phyloP scores from a whole-genome alignment of 495 filamentous ascomycete species.

The Schizothecium vesticola region DNA sequence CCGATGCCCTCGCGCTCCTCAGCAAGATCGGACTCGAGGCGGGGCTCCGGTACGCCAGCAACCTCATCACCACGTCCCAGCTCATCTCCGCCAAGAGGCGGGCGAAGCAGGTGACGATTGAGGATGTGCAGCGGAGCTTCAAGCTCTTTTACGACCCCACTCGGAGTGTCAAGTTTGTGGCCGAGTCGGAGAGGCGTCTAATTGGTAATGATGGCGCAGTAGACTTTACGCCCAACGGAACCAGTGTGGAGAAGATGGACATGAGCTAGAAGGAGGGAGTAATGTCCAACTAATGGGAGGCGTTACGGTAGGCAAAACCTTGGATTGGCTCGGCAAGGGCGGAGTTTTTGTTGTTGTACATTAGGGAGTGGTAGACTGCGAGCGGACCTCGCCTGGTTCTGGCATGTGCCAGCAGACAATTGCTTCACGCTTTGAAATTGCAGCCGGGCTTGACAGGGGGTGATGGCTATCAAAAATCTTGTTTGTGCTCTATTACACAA shows the following conservation, averaged over 20 bases:
- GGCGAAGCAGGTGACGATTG: conserved; percentile 68
- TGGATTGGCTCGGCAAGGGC: conserved; percentile 7
- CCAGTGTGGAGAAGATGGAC: conserved; percentile 68
- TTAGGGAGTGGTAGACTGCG: conserved; percentile 7
- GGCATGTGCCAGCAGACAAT: conserved; percentile 3
- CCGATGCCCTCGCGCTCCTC: conserved; percentile 83
- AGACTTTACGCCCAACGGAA: conserved; percentile 61
- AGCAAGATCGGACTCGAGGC: conserved; percentile 94
- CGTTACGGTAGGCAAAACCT: conserved; percentile 20
- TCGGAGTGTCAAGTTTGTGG: conserved; percentile 84
- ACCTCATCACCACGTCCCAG: conserved; percentile 89
- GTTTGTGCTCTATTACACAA: conserved; percentile 43
- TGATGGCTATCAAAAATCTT: not conserved
- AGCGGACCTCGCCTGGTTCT: conserved; percentile 5
- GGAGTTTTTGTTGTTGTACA: conserved; percentile 9
- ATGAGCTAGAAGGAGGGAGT: conserved; percentile 37
- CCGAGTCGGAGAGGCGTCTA: conserved; percentile 84
- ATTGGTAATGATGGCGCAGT: conserved; percentile 83
- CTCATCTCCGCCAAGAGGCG: conserved; percentile 74
- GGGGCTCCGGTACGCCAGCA: conserved; percentile 87
- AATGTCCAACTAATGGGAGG: conserved; percentile 10
- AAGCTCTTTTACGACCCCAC: conserved; percentile 84
- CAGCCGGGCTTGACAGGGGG: not conserved
- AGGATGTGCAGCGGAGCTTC: conserved; percentile 91
- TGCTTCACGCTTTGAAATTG: not conserved